Evolutionary conservation across 768 basidiomycete species (phyloP).

Genomic region (Lactifluus piperatus): DNA sequence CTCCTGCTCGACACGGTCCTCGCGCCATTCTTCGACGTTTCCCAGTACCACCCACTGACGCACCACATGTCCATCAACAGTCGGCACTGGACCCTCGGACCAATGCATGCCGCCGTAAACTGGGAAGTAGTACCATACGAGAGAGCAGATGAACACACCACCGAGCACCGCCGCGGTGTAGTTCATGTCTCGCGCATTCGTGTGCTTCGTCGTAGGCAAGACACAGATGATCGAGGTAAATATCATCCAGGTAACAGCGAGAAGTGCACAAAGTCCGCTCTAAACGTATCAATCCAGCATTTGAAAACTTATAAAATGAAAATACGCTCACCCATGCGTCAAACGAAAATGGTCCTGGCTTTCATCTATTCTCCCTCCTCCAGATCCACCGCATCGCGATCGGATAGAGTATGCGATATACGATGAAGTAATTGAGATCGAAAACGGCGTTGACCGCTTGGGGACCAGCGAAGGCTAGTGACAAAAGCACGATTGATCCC

Average conservation of each 20-base stretch:
- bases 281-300: conserved; percentile 23
- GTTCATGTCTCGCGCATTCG: conserved; percentile 50
- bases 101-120: conserved; percentile 61
- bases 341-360: conserved; percentile 34
- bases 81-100: conserved; percentile 59
- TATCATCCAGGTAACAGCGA: conserved; percentile 54
- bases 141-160: conserved; percentile 45
- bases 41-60: neutral
- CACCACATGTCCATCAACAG: conserved; percentile 26
- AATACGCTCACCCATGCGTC: conserved; percentile 33
- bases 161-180: conserved; percentile 62
- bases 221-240: conserved; percentile 55
- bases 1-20: neutral
- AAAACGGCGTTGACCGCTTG: conserved; percentile 50
- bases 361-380: conserved; percentile 33
- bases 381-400: conserved; percentile 44
- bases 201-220: conserved; percentile 48
- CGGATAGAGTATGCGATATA: conserved; percentile 43
- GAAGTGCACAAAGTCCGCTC: conserved; percentile 48
- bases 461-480: conserved; percentile 47
- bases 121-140: conserved; percentile 61
- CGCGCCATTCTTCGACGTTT: neutral
- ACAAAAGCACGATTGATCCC: conserved; percentile 36
- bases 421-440: conserved; percentile 39
- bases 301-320: conserved; percentile 6